Conservation (phyloP, 345 rosid species). For the Acer negundo region DNA sequence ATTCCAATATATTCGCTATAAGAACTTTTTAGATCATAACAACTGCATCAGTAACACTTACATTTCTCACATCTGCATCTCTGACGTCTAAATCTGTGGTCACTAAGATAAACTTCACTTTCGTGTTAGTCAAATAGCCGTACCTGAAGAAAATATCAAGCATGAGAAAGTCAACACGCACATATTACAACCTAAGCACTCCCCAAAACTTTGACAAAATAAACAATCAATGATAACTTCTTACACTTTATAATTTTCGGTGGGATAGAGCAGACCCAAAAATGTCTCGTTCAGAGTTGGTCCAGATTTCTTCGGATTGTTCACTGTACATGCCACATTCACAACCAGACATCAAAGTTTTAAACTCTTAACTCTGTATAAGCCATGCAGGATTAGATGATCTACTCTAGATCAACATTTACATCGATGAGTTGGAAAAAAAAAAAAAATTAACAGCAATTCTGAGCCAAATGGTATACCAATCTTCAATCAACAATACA, state of each 20-base stretch:
- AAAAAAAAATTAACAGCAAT: background rate
- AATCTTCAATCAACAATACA: background rate
- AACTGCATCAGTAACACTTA: slow-evolving; percentile 36
- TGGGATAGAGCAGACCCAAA: slow-evolving; percentile 90
- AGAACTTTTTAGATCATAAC: background rate
- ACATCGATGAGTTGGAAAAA: background rate
- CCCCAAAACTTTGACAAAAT: background rate
- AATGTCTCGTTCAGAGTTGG: slow-evolving; percentile 83
- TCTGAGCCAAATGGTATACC: background rate
- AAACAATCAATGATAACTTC: slow-evolving; percentile 19
- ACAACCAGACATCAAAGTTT: slow-evolving; percentile 19
- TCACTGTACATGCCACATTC: slow-evolving; percentile 48
- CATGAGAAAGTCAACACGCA: background rate
- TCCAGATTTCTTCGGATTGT: slow-evolving; percentile 88
- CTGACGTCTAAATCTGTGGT: slow-evolving; percentile 85
- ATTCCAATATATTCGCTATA: background rate
- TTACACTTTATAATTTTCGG: slow-evolving; percentile 94
- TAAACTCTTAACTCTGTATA: background rate
- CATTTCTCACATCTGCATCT: slow-evolving; percentile 92
- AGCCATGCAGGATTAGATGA: background rate
- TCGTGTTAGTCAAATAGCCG: slow-evolving; percentile 93
- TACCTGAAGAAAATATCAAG: slow-evolving; percentile 47
- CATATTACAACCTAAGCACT: background rate
- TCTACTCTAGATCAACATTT: background rate
- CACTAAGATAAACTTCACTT: slow-evolving; percentile 90